A percentile compares a stretch with the other conserved stretches of the same genome.
Conservation (phyloP, 768 basidiomycete species). For the Infundibulicybe gibba region DNA sequence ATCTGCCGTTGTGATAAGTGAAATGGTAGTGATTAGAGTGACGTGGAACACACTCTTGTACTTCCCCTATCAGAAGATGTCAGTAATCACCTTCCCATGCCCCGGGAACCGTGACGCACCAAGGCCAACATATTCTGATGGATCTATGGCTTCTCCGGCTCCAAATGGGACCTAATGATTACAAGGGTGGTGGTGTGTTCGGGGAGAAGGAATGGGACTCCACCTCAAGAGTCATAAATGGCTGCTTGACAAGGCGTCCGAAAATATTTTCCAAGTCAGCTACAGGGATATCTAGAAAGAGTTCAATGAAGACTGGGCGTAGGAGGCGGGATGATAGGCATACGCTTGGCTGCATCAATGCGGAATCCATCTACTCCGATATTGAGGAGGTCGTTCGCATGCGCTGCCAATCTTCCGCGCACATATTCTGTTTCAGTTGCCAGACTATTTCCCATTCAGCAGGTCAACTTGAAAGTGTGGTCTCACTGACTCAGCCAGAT, state of each 20-base stretch:
- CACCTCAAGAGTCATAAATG: conserved; percentile 66
- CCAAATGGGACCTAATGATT: conserved; percentile 22
- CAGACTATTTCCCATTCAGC: conserved; percentile 5
- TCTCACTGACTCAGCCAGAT: conserved; percentile 14
- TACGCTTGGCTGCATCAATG: conserved; percentile 7
- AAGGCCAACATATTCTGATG: conserved; percentile 51
- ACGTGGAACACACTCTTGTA: conserved; percentile 49
- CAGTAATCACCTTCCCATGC: neutral
- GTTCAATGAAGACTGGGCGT: no score
- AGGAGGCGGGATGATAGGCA: neutral
- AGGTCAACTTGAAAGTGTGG: neutral
- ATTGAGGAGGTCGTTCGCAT: conserved; percentile 6
- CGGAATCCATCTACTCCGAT: conserved; percentile 10
- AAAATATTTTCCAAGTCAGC: conserved; percentile 53
- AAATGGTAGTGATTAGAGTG: neutral
- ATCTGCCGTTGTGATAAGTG: conserved; percentile 24
- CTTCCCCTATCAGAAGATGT: conserved; percentile 38
- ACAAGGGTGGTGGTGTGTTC: no score
- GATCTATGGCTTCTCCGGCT: conserved; percentile 47
- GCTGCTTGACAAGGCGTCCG: conserved; percentile 30
- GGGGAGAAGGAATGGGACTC: conserved; percentile 11
- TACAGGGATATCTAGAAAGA: conserved; percentile 45
- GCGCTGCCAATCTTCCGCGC: conserved; percentile 5
- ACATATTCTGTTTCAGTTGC: conserved; percentile 7
- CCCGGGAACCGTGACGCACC: conserved; percentile 23